These are phyloP conservation scores for Lasiodiplodia sp. DNA, from an alignment of 2,329 filamentous ascomycete genomes.

Conservation along the genomic window DNA sequence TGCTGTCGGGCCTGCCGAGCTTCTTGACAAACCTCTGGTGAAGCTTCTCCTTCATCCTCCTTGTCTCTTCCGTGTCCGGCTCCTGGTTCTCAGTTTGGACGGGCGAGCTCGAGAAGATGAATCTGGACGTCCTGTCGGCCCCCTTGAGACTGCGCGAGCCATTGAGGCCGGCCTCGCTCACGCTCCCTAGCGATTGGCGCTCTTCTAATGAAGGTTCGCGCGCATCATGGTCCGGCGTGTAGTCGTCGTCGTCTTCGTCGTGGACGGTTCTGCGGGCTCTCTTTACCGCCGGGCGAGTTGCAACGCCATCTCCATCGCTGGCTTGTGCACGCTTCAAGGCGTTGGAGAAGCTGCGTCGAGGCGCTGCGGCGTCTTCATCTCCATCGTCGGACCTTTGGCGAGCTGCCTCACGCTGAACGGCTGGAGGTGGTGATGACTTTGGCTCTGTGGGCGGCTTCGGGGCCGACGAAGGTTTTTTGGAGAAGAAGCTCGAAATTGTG, in stretches of 20 bases:
- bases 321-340: slow-evolving; percentile 56
- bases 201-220: slow-evolving; percentile 31
- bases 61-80: slow-evolving; percentile 59
- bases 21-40: slow-evolving; percentile 90
- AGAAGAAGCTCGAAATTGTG: slow-evolving; percentile 87
- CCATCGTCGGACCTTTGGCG: slow-evolving; percentile 2
- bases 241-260: slow-evolving; percentile 47
- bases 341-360: slow-evolving; percentile 39
- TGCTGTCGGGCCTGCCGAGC: slow-evolving; percentile 83
- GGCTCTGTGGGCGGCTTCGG: slow-evolving; percentile 32
- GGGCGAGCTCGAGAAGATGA: slow-evolving; percentile 63
- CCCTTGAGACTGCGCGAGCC: slow-evolving; percentile 44
- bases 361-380: slow-evolving; percentile 9
- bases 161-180: slow-evolving; percentile 38
- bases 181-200: slow-evolving; percentile 37
- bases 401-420: not conserved
- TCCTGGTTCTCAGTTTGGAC: slow-evolving; percentile 44
- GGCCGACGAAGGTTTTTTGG: slow-evolving; percentile 50
- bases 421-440: slow-evolving; percentile 2
- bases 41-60: slow-evolving; percentile 71
- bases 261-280: slow-evolving; percentile 30
- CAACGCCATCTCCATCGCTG: slow-evolving; percentile 12
- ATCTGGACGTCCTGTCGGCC: slow-evolving; percentile 63
- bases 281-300: slow-evolving; percentile 5
- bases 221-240: slow-evolving; percentile 45